phyloP scores from a whole-genome alignment of 768 basidiomycete genomes.

The Pisolithus microcarpus region DNA sequence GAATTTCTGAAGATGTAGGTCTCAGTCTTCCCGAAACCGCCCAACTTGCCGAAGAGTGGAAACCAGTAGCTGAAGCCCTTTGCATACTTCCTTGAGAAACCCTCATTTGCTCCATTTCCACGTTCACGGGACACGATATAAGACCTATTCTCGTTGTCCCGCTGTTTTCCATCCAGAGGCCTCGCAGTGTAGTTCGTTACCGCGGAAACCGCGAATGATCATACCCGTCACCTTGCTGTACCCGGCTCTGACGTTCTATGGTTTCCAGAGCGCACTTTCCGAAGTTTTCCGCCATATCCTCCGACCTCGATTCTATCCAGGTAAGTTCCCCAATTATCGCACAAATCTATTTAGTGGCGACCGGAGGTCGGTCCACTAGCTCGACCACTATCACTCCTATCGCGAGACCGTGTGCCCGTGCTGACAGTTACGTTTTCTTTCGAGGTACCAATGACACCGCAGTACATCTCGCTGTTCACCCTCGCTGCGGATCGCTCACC shows the following conservation, averaged over 20 bases:
- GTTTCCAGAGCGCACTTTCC: constrained; percentile 8
- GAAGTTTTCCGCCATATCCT: constrained; percentile 4
- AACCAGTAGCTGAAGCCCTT: too few species aligned
- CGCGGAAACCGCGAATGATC: constrained; percentile 12
- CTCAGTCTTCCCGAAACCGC: too few species aligned
- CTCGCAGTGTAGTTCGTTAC: background rate
- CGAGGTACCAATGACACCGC: constrained; percentile 11
- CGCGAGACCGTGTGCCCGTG: background rate
- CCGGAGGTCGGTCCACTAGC: too few species aligned
- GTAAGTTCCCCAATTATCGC: constrained; percentile 7
- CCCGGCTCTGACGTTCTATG: constrained; percentile 15
- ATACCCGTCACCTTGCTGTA: constrained; percentile 17
- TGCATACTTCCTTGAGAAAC: too few species aligned
- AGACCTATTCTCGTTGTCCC: too few species aligned
- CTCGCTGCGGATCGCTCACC: constrained; percentile 35
- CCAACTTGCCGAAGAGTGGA: too few species aligned
- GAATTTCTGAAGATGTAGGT: too few species aligned
- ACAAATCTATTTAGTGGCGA: too few species aligned
- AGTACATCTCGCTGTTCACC: constrained; percentile 41
- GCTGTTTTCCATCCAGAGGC: background rate
- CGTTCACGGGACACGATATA: too few species aligned
- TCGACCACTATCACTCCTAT: background rate
- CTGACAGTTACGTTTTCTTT: constrained; percentile 6
- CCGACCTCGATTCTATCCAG: background rate
- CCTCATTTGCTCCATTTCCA: too few species aligned